These are phyloP conservation scores for Pseudoneurospora amorphoporcata DNA, from an alignment of 495 filamentous ascomycete species.

Conservation along the genomic window DNA sequence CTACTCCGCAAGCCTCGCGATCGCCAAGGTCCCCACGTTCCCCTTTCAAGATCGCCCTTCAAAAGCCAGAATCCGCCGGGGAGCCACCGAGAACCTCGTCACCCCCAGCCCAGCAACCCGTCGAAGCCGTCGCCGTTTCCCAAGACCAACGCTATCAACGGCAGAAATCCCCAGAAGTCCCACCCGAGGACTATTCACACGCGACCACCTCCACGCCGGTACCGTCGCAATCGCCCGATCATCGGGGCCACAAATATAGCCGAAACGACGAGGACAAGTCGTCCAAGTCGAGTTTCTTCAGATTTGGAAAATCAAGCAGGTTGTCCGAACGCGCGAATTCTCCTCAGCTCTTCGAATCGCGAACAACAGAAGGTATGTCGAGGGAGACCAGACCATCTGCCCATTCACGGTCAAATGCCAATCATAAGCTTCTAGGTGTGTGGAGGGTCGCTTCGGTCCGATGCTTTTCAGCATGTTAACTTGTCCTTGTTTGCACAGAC, in stretches of 20 bases:
- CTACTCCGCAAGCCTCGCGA: conserved; percentile 27
- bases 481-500: conserved; percentile 18
- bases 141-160: conserved; percentile 6
- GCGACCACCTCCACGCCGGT: conserved; percentile 4
- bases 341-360: conserved; percentile 27
- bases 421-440: conserved; percentile 35
- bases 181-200: conserved; percentile 6
- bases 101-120: background rate
- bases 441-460: conserved; percentile 3
- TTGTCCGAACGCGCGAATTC: conserved; percentile 27
- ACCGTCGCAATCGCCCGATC: conserved; percentile 9
- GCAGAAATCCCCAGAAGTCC: conserved; percentile 4
- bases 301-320: conserved; percentile 32
- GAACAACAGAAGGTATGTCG: conserved; percentile 32
- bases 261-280: conserved; percentile 24
- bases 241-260: conserved; percentile 17
- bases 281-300: conserved; percentile 33
- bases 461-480: conserved; percentile 13
- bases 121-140: background rate
- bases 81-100: conserved; percentile 13
- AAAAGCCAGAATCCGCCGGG: conserved; percentile 22
- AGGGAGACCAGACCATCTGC: conserved; percentile 30
- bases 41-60: conserved; percentile 35
- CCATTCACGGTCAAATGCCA: conserved; percentile 13
- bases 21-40: conserved; percentile 45